phyloP scores from a whole-genome alignment of 805 yeast species.

The Zygosaccharomyces bailii region DNA sequence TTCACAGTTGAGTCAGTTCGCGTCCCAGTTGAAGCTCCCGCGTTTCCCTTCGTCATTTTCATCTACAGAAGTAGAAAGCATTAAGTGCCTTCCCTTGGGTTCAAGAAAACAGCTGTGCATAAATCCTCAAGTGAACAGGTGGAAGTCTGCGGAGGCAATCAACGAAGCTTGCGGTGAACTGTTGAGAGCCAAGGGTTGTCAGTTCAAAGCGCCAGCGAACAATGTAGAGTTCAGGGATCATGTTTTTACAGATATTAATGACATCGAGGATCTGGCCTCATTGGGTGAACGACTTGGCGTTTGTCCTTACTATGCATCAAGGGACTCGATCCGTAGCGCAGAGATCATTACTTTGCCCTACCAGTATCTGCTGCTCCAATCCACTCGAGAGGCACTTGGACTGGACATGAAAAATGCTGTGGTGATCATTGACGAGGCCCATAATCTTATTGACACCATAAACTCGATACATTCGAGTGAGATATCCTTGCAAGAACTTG shows the following conservation, averaged over 20 bases:
- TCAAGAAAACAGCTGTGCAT: conserved; percentile 85
- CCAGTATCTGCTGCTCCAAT: conserved; percentile 62
- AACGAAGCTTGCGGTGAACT: conserved; percentile 81
- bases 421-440: conserved; percentile 89
- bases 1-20: conserved; percentile 79
- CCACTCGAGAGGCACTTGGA: conserved; percentile 56
- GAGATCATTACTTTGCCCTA: conserved; percentile 86
- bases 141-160: conserved; percentile 50
- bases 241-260: conserved; percentile 55
- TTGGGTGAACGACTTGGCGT: conserved; percentile 55
- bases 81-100: conserved; percentile 70
- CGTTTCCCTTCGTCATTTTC: conserved; percentile 58
- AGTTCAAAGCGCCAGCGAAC: conserved; percentile 37
- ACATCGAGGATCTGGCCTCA: conserved; percentile 71
- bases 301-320: conserved; percentile 81
- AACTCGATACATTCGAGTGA: conserved; percentile 63
- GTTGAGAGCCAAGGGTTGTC: conserved; percentile 25
- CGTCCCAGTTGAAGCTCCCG: conserved; percentile 64
- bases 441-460: conserved; percentile 76
- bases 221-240: conserved; percentile 50
- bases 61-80: conserved; percentile 42
- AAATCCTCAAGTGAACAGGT: conserved; percentile 53
- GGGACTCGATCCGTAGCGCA: conserved; percentile 53
- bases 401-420: conserved; percentile 60
- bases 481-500: conserved; percentile 50